Percentiles rank a stretch among this genome's conserved stretches.
Evolutionary conservation across 345 rosid genomes (phyloP).

Genomic region (Trapa incisa): DNA sequence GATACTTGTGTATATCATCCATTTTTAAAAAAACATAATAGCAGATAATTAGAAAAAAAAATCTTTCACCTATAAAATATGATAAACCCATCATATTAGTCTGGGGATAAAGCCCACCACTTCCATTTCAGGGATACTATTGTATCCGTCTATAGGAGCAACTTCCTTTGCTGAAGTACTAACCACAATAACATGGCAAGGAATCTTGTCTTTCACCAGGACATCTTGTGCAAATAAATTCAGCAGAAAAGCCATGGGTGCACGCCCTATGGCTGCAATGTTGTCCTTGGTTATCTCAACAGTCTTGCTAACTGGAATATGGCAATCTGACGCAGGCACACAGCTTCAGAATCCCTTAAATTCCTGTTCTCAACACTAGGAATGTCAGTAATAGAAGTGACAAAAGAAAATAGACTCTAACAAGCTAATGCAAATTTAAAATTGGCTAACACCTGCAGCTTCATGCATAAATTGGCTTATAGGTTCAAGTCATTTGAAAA

Average conservation of each 20-base stretch:
- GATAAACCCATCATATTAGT: neutral
- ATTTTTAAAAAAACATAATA: neutral
- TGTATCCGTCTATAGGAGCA: neutral
- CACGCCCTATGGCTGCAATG: conserved; percentile 15
- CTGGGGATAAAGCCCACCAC: conserved; percentile 4
- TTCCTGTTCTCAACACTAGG: conserved; percentile 40
- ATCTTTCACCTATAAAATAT: neutral
- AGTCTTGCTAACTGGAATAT: conserved; percentile 15
- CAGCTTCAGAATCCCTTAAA: conserved; percentile 22
- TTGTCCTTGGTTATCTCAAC: conserved; percentile 31
- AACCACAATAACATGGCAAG: conserved; percentile 19
- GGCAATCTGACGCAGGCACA: conserved; percentile 24
- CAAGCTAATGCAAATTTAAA: conserved; percentile 15
- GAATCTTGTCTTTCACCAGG: conserved; percentile 29
- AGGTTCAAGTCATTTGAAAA: neutral
- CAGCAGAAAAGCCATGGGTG: conserved; percentile 17
- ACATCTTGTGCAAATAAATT: conserved; percentile 25
- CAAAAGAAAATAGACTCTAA: conserved; percentile 28
- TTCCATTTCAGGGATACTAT: neutral
- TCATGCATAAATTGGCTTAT: conserved; percentile 1
- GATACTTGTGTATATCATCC: neutral
- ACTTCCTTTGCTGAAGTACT: conserved; percentile 17
- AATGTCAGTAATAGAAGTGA: conserved; percentile 25
- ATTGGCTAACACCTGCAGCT: conserved; percentile 11
- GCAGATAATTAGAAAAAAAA: neutral